Base-by-base conservation (phyloP, 1,284 basidiomycete species). In the Heterobasidion annosum region DNA sequence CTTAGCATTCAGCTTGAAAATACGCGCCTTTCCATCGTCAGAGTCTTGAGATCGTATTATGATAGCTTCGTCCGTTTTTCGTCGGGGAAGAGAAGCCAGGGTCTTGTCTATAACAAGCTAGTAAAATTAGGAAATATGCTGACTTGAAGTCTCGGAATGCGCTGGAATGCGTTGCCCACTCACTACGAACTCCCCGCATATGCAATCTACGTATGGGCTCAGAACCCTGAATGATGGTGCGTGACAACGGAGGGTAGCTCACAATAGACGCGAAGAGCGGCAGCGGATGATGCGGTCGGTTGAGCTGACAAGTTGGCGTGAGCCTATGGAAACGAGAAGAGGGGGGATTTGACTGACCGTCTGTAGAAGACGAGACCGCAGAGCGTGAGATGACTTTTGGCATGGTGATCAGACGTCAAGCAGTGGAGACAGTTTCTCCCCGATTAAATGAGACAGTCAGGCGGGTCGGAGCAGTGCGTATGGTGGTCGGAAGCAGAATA, bases 101-200 rank as follows among this genome's bases (percentile, higher is more conserved):
- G 73, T 79, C 67, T 83, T 88, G 69, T 91, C 89, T 65, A 91
- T 86, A 32, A 91, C 89, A 58, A 91, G 85, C 88, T 91, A 37
- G 19, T 12, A 2, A 16, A 25, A 25, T 25, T 25, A 25, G 25
- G 25, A 25, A 25, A 25, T 25, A 5, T 25, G 25, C 25, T 4
- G 25, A 25, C 25, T 25, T 25, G 25, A 25, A 25, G 25, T 25
- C 25, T 25, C 25, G 25, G 25, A 25, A 25, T 4, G 25, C 5
- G 25, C 25, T 25, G 25, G 25, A 25, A 25, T 25, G 25, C 25
- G 25, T 25, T 16, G 49, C 46, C 18, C 15, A 77, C 86, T 62
- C 66, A 88, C 88, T 64, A 89, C 82, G 63, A 91, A 91, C 68
- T 91, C 88, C 64, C 88, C 88, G 67, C 88, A 91, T 56, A 91